phyloP scores from a whole-genome alignment of 2,329 filamentous ascomycete genomes.

The Elsinoe fawcettii region DNA sequence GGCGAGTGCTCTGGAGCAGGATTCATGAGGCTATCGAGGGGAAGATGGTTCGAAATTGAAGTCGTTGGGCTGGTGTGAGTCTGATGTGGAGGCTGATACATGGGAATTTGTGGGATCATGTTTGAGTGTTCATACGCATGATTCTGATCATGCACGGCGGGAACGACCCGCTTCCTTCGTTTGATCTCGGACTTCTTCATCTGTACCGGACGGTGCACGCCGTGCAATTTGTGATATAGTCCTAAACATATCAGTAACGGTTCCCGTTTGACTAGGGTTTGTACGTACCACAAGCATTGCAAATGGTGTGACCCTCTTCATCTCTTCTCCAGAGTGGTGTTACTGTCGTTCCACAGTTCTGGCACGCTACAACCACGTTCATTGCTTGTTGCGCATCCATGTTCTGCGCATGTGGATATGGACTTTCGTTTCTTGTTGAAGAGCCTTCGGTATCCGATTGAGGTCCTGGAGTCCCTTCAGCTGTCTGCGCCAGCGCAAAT shows the following conservation, averaged over 20 bases:
- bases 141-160: conserved; percentile 52
- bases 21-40: conserved; percentile 12
- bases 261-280: conserved; percentile 6
- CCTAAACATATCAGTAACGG: conserved; percentile 45
- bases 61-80: neutral
- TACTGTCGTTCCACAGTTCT: conserved; percentile 94
- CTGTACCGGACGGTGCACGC: conserved; percentile 83
- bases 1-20: neutral
- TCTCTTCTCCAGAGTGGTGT: conserved; percentile 94
- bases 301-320: conserved; percentile 91
- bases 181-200: conserved; percentile 99
- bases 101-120: conserved; percentile 6
- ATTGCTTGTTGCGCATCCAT: conserved; percentile 34
- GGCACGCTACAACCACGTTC: conserved; percentile 75
- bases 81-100: conserved; percentile 39
- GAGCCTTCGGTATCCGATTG: conserved; percentile 4
- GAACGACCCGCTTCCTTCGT: conserved; percentile 86
- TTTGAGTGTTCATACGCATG: conserved; percentile 24
- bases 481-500: conserved; percentile 47
- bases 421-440: conserved; percentile 11
- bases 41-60: neutral
- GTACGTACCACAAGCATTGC: conserved; percentile 87
- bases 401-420: conserved; percentile 18
- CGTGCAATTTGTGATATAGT: conserved; percentile 92
- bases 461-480: conserved; percentile 15